These are phyloP conservation scores for Emmonsiellopsis sp. DNA, from an alignment of 2,329 filamentous ascomycete species.

Conservation along the genomic window DNA sequence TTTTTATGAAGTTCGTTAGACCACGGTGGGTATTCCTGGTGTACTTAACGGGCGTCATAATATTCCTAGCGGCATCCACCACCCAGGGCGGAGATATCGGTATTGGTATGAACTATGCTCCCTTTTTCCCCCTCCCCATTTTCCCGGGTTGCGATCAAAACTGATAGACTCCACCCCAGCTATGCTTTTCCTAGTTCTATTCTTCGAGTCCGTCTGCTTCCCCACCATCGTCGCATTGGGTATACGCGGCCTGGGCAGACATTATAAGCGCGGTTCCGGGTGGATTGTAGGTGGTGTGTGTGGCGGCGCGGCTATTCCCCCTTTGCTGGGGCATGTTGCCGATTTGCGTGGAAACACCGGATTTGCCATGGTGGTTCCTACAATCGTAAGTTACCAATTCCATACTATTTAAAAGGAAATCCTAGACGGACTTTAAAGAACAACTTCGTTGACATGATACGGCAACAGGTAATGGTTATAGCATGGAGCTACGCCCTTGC, in stretches of 20 bases:
- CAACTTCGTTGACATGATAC: not conserved
- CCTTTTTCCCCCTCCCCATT: not conserved
- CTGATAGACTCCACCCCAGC: conserved; percentile 24
- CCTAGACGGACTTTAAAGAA: conserved; percentile 3
- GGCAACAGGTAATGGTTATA: conserved; percentile 42
- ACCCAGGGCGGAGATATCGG: conserved; percentile 40
- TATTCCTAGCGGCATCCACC: conserved; percentile 45
- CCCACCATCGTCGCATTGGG: conserved; percentile 73
- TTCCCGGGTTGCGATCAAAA: not conserved
- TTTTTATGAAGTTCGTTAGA: conserved; percentile 57
- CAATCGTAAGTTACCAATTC: conserved; percentile 30
- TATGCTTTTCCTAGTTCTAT: conserved; percentile 61
- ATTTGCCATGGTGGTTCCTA: conserved; percentile 58
- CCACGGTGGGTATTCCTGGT: conserved; percentile 62
- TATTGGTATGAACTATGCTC: conserved; percentile 22
- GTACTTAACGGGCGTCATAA: conserved; percentile 55
- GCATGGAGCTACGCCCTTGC: conserved; percentile 49
- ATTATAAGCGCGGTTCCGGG: conserved; percentile 59
- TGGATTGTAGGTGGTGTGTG: conserved; percentile 63
- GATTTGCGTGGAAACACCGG: conserved; percentile 54
- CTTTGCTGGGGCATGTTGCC: conserved; percentile 58
- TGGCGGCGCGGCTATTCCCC: conserved; percentile 65
- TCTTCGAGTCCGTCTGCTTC: conserved; percentile 75
- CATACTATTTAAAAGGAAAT: not conserved
- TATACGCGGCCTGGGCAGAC: conserved; percentile 60